phyloP scores from a whole-genome alignment of 345 rosid genomes.

The Citrus inodora region DNA sequence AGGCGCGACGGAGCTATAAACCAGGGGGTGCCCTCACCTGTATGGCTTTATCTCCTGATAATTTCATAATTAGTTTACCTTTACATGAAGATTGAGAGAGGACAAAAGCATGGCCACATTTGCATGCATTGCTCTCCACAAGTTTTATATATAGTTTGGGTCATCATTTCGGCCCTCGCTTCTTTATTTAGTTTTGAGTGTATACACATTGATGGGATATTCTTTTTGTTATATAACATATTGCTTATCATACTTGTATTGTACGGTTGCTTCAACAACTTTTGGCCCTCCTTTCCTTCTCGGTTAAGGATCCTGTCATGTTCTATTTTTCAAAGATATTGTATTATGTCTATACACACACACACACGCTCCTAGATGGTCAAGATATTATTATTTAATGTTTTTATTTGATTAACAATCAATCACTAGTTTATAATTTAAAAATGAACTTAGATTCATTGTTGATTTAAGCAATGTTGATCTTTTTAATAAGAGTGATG shows the following conservation, averaged over 20 bases:
- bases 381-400: too few relatives aligned
- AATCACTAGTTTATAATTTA: too few relatives aligned
- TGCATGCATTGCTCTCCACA: slow-evolving; percentile 18
- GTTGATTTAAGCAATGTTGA: too few relatives aligned
- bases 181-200: not conserved
- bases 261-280: too few relatives aligned
- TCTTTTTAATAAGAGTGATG: too few relatives aligned
- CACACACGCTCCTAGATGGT: too few relatives aligned
- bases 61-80: not conserved
- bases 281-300: too few relatives aligned
- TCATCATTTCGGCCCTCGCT: not conserved
- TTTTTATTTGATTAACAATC: too few relatives aligned
- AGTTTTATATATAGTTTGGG: not conserved
- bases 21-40: not conserved
- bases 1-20: not conserved
- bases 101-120: slow-evolving; percentile 15
- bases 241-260: not conserved
- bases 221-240: slow-evolving; percentile 15
- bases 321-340: too few relatives aligned
- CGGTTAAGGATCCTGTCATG: too few relatives aligned
- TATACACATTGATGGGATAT: slow-evolving; percentile 11
- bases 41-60: not conserved
- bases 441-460: too few relatives aligned
- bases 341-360: too few relatives aligned
- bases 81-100: not conserved